Evolutionary conservation across 768 basidiomycete species (phyloP), one percentile per base, ranked within the genome.

Genomic region (Exidia glandulosa): DNA sequence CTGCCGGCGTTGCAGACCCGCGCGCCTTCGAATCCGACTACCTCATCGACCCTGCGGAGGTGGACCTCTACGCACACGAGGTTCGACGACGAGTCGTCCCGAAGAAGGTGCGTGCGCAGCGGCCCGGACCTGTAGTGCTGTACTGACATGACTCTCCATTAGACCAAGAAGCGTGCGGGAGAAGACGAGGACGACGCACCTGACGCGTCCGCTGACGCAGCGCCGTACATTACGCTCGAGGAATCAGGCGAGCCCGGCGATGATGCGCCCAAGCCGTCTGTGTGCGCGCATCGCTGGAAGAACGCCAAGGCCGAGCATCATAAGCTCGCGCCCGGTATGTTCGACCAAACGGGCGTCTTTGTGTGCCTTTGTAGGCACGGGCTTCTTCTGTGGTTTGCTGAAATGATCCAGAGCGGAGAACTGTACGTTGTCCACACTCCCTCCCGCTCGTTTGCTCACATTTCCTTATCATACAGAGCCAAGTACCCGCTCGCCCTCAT

Each of bases 211-310:
- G 16, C 41, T 19, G 12, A 45, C 10, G 41, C 9, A 19, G 2
- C 41, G 7, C 7, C 34, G 7, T 36, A 7, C 16, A 16, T 36
- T 36, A 16, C 34, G 7, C 34, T 36, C 7, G 16, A 36, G 5
- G 41, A 19, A 45, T 5, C 16, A 14, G 16, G 41, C 12, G 41
- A 45, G 16, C 41, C 41, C 41, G 41, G 41, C 16, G 41, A 45
- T 23, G 41, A 45, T 23, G 41, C 41, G 9, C 41, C 41, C 5
- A 5, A 14, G 41, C 41, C 41, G 41, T 45, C 41, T 14, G 5
- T 45, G 16, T 60, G 59, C 52, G 29, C 54, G 29, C 19, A n/a
- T 6, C 32, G 59, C 23, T 75, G 70, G 73, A 70, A 36, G 62
- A 57, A 60, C 64, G 59, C 60, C 59, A 64, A 70, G 63, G 59